These are phyloP conservation scores for Cyberlindnera samutprakarnensis DNA, from an alignment of 805 yeast genomes.

Conservation along the genomic window DNA sequence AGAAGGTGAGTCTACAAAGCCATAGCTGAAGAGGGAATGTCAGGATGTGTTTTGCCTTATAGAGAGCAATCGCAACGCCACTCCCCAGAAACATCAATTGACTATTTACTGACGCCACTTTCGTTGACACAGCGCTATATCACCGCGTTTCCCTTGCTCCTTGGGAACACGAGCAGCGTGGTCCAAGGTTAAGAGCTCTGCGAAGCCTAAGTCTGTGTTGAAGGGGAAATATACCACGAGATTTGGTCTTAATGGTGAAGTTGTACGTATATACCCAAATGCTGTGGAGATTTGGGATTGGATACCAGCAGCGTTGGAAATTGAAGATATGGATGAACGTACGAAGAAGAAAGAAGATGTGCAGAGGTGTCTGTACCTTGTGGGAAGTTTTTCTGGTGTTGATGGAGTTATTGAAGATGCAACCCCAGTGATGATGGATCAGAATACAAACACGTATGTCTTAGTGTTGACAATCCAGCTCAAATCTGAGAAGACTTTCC, in stretches of 20 bases:
- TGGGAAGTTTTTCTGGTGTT: constrained; percentile 16
- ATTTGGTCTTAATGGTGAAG: constrained; percentile 32
- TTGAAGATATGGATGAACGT: constrained; percentile 8
- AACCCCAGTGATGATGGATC: constrained; percentile 20
- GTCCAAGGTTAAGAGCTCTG: constrained; percentile 19
- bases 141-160: constrained; percentile 16
- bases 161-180: constrained; percentile 22
- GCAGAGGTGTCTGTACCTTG: constrained; percentile 18
- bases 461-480: constrained; percentile 8
- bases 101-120: constrained; percentile 1
- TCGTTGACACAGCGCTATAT: constrained; percentile 14
- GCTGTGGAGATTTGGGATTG: constrained; percentile 35
- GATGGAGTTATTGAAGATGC: constrained; percentile 17
- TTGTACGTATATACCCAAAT: constrained; percentile 23
- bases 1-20: constrained; percentile 16
- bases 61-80: too few species aligned
- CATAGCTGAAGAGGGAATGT: too few species aligned
- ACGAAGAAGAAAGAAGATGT: constrained; percentile 12
- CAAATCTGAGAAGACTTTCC: constrained; percentile 8
- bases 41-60: too few species aligned
- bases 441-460: constrained; percentile 16
- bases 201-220: constrained; percentile 1
- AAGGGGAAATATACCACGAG: constrained; percentile 16
- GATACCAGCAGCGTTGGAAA: constrained; percentile 21
- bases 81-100: too few species aligned